phyloP scores from a whole-genome alignment of 2,329 filamentous ascomycete genomes.

The Colletotrichum australisinense region DNA sequence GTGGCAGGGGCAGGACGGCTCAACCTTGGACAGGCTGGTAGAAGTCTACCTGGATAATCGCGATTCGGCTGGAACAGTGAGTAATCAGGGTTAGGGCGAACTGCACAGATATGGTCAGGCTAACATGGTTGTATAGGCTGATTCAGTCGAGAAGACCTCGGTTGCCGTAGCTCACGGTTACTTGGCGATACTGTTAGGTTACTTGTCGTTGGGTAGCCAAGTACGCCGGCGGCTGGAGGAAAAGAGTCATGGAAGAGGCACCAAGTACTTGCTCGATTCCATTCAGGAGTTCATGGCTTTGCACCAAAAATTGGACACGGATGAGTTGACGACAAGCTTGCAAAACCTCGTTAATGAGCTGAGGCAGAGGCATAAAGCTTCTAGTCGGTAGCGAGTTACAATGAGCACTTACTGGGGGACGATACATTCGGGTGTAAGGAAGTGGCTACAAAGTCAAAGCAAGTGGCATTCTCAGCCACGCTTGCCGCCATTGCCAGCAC shows the following conservation, averaged over 20 bases:
- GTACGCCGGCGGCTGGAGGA: slow-evolving; percentile 56
- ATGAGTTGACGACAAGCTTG: slow-evolving; percentile 46
- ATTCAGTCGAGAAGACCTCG: slow-evolving; percentile 79
- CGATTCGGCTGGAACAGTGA: slow-evolving; percentile 75
- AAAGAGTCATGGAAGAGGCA: slow-evolving; percentile 55
- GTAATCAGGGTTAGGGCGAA: slow-evolving; percentile 40
- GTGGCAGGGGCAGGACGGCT: slow-evolving; percentile 48
- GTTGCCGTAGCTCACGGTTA: slow-evolving; percentile 89
- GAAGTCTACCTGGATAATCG: slow-evolving; percentile 76
- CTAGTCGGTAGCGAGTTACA: neutral
- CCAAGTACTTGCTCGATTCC: slow-evolving; percentile 60
- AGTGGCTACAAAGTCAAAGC: neutral
- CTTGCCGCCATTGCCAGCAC: neutral
- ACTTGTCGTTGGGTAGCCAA: slow-evolving; percentile 72
- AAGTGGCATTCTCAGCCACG: neutral
- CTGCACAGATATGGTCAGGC: neutral
- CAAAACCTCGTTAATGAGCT: slow-evolving; percentile 52
- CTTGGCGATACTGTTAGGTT: slow-evolving; percentile 84
- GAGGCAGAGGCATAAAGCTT: slow-evolving; percentile 10
- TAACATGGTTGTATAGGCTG: slow-evolving; percentile 60
- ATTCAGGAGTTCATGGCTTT: slow-evolving; percentile 66
- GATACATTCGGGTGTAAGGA: no score
- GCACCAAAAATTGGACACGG: slow-evolving; percentile 60
- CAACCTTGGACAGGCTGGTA: slow-evolving; percentile 69
- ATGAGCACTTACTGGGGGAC: neutral